Conservation (phyloP, 2,329 filamentous ascomycete species). For the Chaetomiaceae sp. region DNA sequence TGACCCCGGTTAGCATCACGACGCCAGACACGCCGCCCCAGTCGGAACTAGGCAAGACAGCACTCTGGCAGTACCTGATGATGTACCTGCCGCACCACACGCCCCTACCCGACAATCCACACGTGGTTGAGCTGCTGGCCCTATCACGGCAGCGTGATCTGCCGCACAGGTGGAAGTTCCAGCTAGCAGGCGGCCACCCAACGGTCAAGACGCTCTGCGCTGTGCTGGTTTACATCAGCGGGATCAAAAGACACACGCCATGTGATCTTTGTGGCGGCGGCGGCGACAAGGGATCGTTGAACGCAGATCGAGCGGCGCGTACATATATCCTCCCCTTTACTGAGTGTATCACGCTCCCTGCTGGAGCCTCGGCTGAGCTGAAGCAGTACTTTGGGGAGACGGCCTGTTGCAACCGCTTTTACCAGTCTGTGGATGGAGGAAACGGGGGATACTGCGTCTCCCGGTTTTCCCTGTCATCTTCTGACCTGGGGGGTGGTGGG, state of each 20-base stretch:
- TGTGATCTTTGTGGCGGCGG: not conserved
- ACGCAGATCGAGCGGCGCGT: too few species aligned
- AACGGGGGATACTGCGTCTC: not conserved
- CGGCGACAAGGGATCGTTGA: too few species aligned
- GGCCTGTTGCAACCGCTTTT: conserved; percentile 3
- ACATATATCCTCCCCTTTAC: not conserved
- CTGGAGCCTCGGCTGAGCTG: not conserved
- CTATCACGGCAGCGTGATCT: not conserved
- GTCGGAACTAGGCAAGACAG: not conserved
- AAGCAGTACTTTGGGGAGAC: not conserved
- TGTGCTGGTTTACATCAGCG: conserved; percentile 11
- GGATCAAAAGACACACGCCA: not conserved
- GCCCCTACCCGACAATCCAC: not conserved
- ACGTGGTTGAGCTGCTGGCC: not conserved
- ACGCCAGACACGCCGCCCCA: not conserved
- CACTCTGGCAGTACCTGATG: conserved; percentile 9
- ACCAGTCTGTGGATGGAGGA: not conserved
- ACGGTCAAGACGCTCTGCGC: not conserved
- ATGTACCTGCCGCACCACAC: not conserved
- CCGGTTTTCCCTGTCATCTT: not conserved
- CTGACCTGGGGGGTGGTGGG: not conserved
- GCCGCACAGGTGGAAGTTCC: conserved; percentile 9
- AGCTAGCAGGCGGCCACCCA: not conserved
- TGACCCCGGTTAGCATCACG: not conserved
- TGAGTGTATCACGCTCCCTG: conserved; percentile 7